A percentile compares a stretch with the other conserved stretches of the same genome.
These are phyloP conservation scores for Lachnellula cervina DNA, from an alignment of 2,329 filamentous ascomycete species.

Conservation along the genomic window DNA sequence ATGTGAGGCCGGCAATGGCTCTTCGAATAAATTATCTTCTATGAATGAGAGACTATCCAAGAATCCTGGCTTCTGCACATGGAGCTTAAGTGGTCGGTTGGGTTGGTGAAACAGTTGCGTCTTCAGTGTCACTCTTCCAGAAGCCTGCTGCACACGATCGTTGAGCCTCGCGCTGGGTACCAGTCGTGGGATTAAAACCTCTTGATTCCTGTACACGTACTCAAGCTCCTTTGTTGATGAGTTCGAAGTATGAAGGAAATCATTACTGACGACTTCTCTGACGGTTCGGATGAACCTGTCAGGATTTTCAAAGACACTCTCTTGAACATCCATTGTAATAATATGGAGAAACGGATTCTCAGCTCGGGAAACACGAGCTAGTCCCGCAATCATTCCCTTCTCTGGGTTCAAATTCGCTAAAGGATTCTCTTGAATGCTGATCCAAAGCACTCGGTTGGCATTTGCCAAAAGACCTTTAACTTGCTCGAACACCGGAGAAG, in stretches of 20 bases:
- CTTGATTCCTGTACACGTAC: conserved; percentile 17
- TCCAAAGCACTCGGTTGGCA: neutral
- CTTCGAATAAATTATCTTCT: conserved; percentile 1
- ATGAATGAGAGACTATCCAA: conserved; percentile 11
- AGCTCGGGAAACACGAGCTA: neutral
- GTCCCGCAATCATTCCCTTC: neutral
- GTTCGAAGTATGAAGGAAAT: neutral
- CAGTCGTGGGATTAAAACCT: conserved; percentile 17
- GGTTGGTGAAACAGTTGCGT: conserved; percentile 1
- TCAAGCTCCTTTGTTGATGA: conserved; percentile 7
- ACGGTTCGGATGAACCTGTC: neutral
- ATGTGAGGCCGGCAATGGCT: neutral
- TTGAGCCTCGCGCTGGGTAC: conserved; percentile 10
- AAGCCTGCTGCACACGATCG: conserved; percentile 15
- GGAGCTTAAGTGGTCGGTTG: conserved; percentile 1
- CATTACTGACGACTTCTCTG: neutral
- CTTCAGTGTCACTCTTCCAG: conserved; percentile 6
- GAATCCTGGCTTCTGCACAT: conserved; percentile 9
- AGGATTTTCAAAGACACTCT: neutral
- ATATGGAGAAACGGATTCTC: neutral
- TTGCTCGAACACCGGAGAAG: neutral
- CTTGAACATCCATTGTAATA: neutral
- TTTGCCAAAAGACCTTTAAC: neutral
- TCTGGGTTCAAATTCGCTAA: conserved; percentile 11
- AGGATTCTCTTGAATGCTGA: neutral